Conservation (phyloP, 768 basidiomycete genomes). For the Dentipellis fragilis region DNA sequence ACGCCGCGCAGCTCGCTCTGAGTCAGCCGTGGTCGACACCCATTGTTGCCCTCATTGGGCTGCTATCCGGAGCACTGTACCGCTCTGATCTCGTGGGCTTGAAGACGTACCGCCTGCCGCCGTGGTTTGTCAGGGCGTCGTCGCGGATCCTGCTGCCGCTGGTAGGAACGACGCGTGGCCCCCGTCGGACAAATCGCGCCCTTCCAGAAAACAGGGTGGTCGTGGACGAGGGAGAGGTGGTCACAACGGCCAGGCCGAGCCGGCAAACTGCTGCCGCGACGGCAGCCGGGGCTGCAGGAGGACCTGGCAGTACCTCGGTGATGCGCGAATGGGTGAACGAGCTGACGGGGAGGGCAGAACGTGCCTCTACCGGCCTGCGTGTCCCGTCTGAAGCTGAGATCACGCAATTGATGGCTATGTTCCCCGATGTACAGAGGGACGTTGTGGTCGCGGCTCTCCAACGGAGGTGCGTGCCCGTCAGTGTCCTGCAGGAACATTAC, state of each 20-base stretch:
- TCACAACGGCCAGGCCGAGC: conserved; percentile 48
- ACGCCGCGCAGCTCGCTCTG: conserved; percentile 48
- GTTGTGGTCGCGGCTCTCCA: conserved; percentile 70
- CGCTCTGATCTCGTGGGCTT: conserved; percentile 74
- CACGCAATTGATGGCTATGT: conserved; percentile 65
- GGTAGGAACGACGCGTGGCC: conserved; percentile 52
- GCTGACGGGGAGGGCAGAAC: conserved; percentile 54
- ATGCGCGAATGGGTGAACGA: conserved; percentile 76
- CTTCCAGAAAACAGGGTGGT: conserved; percentile 42
- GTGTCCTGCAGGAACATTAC: conserved; percentile 1
- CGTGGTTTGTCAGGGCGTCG: conserved; percentile 42
- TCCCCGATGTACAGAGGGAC: conserved; percentile 69
- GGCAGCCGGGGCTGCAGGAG: conserved; percentile 7
- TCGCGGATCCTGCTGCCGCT: conserved; percentile 53
- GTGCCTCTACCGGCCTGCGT: conserved; percentile 46
- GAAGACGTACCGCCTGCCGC: conserved; percentile 72
- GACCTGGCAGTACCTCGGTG: conserved; percentile 28
- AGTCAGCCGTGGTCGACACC: conserved; percentile 59
- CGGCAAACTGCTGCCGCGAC: conserved; percentile 11
- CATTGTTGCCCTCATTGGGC: conserved; percentile 50
- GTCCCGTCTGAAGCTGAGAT: conserved; percentile 74
- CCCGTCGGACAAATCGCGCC: conserved; percentile 62
- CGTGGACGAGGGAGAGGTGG: conserved; percentile 42
- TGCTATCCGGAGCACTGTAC: conserved; percentile 68
- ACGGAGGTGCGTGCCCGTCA: conserved; percentile 48